Evolutionary conservation across 306 rosid species (phyloP).

Genomic region (Mimosa bimucronata): DNA sequence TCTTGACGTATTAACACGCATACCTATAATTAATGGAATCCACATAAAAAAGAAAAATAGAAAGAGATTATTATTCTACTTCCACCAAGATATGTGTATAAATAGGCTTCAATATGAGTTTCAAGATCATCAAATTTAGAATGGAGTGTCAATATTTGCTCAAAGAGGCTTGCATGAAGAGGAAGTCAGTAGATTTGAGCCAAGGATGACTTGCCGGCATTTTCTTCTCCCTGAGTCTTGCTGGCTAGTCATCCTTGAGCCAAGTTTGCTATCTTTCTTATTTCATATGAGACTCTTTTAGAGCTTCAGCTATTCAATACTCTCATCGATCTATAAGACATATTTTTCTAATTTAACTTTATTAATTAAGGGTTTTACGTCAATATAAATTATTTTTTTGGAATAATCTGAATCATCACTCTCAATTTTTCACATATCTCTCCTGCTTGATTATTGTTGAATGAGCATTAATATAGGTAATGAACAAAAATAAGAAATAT

Average conservation of each 20-base stretch:
- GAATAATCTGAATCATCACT: no score
- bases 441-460: no score
- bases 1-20: background rate
- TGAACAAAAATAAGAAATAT: no score
- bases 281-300: background rate
- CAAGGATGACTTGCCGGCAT: slow-evolving; percentile 42
- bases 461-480: no score
- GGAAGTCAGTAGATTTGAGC: slow-evolving; percentile 24
- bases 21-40: background rate
- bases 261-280: slow-evolving; percentile 1
- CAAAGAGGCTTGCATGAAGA: background rate
- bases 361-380: no score
- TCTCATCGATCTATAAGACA: no score
- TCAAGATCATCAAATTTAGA: background rate
- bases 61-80: background rate
- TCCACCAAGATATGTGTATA: background rate
- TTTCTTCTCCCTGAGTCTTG: background rate
- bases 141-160: background rate
- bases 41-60: background rate
- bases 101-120: background rate
- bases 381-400: no score
- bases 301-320: background rate
- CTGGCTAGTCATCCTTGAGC: background rate
- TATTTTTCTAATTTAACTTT: no score
- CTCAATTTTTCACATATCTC: no score